Evolutionary conservation across 2,329 filamentous ascomycete species (phyloP), one percentile per base, ranked within the genome.

Genomic region (Pestalotiopsis sp.): DNA sequence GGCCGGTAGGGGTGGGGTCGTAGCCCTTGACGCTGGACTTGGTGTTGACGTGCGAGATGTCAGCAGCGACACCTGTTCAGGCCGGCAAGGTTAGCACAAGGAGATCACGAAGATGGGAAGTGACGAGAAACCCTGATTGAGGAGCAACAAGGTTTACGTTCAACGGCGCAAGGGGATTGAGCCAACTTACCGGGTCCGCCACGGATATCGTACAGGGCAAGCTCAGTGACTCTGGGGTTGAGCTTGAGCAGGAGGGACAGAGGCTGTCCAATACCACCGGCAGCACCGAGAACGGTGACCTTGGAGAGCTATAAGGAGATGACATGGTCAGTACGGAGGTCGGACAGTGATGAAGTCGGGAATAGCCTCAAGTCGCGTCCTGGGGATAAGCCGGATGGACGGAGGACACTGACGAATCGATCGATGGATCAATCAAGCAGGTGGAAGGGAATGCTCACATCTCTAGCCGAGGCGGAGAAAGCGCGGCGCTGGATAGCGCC

Each of bases 21-120:
- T 95, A 97, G 81, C 96, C 96, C 79, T 89, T 95, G 84, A 98
- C 95, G 77, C 84, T 91, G 87, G 93, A 95, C 91, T 97, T 97
- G 85, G 95, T 98, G 92, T 98, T 98, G 90, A 99, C 94, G 89
- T 99, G 96, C 80, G 93, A 93, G 84, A 99, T 91, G 85, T 99
- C 96, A 82, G 96, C 96, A 78, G 95, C 96, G 84, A 99, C 96
- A 92, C 95, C 95, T 96, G 77, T 65, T 38, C 40, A 61, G 64
- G 41, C 23, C 17, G 4, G 64, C 4, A 36, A 20, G n/a, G n/a
- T 49, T 23, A 59, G 57, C 41, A 52, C 58, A 36, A 40, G 31
- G 45, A 66, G 23, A 25, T 23, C 25, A 40, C 20, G 20, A 31
- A 11, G 23, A 25, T 11, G 6, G 13, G 17, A 65, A 38, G 60